These are phyloP conservation scores for Coniella lustricola DNA, from an alignment of 2,329 filamentous ascomycete genomes.

Conservation along the genomic window DNA sequence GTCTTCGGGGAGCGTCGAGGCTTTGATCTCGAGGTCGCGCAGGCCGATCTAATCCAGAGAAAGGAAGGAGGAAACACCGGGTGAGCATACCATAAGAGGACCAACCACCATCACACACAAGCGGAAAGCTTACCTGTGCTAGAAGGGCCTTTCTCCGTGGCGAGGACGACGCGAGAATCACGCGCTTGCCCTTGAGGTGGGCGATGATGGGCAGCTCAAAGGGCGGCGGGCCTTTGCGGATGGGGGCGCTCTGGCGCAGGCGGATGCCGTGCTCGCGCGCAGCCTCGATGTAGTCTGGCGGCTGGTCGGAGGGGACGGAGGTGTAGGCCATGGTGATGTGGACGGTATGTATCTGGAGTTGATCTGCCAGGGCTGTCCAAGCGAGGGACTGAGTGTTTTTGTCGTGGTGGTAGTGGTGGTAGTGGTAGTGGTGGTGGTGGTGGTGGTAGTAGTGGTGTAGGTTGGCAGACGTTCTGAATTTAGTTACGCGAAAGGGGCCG, in stretches of 20 bases:
- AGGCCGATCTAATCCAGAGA: slow-evolving; percentile 59
- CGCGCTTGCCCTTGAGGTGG: slow-evolving; percentile 67
- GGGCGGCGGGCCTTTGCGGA: slow-evolving; percentile 50
- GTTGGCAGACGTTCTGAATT: too few species aligned
- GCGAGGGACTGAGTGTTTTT: too few species aligned
- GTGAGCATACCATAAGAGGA: too few species aligned
- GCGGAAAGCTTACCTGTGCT: slow-evolving; percentile 45
- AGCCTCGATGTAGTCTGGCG: slow-evolving; percentile 39
- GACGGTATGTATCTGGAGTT: slow-evolving; percentile 2
- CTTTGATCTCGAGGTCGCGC: slow-evolving; percentile 72
- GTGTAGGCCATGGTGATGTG: slow-evolving; percentile 15
- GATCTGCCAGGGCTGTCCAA: too few species aligned
- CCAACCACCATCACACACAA: not conserved
- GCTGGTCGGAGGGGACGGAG: slow-evolving; percentile 30
- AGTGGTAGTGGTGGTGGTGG: too few species aligned
- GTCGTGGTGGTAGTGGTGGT: too few species aligned
- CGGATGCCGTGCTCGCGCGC: slow-evolving; percentile 31
- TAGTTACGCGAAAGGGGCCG: too few species aligned
- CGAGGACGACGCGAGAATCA: slow-evolving; percentile 86
- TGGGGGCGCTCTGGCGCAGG: slow-evolving; percentile 30
- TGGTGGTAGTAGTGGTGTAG: too few species aligned
- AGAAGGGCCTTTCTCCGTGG: slow-evolving; percentile 79
- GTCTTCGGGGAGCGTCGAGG: slow-evolving; percentile 79
- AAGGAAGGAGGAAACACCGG: too few species aligned
- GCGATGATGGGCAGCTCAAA: slow-evolving; percentile 75